Evolutionary conservation across 2,329 filamentous ascomycete species (phyloP).

Genomic region (Tolypocladium capitatum): DNA sequence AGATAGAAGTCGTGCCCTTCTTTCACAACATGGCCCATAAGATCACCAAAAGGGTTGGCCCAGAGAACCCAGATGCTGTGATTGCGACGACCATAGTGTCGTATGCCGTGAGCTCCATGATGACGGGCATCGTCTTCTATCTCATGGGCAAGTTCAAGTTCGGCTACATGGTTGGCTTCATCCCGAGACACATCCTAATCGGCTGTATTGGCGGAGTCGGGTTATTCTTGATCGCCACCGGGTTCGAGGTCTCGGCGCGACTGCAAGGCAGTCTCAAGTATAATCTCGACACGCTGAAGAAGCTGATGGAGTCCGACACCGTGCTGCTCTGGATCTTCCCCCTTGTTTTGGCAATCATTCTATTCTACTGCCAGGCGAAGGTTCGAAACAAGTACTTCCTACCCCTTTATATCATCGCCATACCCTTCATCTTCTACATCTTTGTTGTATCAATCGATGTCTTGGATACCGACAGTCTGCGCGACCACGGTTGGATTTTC

Average conservation of each 20-base stretch:
- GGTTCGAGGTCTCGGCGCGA: constrained; percentile 83
- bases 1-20: constrained; percentile 96
- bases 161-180: constrained; percentile 90
- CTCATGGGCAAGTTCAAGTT: constrained; percentile 76
- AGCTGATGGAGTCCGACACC: constrained; percentile 61
- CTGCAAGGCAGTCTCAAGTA: constrained; percentile 78
- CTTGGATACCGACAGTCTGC: constrained; percentile 53
- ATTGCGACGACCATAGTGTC: constrained; percentile 89
- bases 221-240: constrained; percentile 85
- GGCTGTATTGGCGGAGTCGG: constrained; percentile 96
- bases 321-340: constrained; percentile 75
- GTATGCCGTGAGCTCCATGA: constrained; percentile 77
- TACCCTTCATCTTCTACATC: constrained; percentile 67
- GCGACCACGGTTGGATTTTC: constrained; percentile 79
- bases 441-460: constrained; percentile 57
- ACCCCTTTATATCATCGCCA: constrained; percentile 70
- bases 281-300: constrained; percentile 59
- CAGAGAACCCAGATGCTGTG: constrained; percentile 69
- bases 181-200: constrained; percentile 89
- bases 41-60: constrained; percentile 66
- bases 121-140: constrained; percentile 88
- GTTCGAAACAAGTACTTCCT: constrained; percentile 75
- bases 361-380: constrained; percentile 65
- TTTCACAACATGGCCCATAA: constrained; percentile 97
- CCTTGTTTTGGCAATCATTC: constrained; percentile 57